Percentiles rank a stretch among this genome's conserved stretches.
These are phyloP conservation scores for Iodosphaeria phyllophila DNA, from an alignment of 2,329 filamentous ascomycete species.

Conservation along the genomic window DNA sequence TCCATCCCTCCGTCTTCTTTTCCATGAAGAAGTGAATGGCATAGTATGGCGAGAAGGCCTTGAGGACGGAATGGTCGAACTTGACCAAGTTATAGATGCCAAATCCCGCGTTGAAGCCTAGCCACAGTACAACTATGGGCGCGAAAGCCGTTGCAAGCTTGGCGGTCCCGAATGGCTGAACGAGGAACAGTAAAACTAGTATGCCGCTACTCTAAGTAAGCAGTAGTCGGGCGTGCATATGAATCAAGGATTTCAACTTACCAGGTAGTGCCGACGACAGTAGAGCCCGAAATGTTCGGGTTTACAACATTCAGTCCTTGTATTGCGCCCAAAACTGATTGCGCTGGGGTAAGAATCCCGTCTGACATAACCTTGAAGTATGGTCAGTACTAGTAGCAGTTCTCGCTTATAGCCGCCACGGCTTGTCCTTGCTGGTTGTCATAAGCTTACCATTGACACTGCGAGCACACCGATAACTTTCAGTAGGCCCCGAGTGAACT, in stretches of 20 bases:
- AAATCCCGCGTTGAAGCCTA: conserved; percentile 40
- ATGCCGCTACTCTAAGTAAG: too few species aligned
- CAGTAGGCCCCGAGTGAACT: conserved; percentile 28
- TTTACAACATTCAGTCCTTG: conserved; percentile 42
- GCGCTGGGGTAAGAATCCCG: conserved; percentile 49
- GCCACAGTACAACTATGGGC: conserved; percentile 49
- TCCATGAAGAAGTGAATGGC: conserved; percentile 41
- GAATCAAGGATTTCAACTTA: too few species aligned
- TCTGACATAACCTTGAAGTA: conserved; percentile 48
- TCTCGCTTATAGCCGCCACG: too few species aligned
- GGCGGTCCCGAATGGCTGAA: conserved; percentile 46
- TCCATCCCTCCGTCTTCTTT: conserved; percentile 42
- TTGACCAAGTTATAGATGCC: conserved; percentile 42
- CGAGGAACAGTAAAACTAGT: conserved; percentile 39
- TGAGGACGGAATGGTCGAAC: conserved; percentile 33
- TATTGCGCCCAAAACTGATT: conserved; percentile 51
- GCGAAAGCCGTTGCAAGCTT: conserved; percentile 43
- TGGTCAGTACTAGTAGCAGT: too few species aligned
- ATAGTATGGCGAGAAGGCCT: conserved; percentile 38
- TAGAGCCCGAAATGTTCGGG: conserved; percentile 31
- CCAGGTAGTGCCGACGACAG: conserved; percentile 46
- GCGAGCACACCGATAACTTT: conserved; percentile 46
- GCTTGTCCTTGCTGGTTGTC: too few species aligned
- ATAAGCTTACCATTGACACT: conserved; percentile 49
- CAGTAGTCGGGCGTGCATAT: too few species aligned